Conservation (phyloP, 257 asterid genomes). For the Primulina huaijiensis region DNA sequence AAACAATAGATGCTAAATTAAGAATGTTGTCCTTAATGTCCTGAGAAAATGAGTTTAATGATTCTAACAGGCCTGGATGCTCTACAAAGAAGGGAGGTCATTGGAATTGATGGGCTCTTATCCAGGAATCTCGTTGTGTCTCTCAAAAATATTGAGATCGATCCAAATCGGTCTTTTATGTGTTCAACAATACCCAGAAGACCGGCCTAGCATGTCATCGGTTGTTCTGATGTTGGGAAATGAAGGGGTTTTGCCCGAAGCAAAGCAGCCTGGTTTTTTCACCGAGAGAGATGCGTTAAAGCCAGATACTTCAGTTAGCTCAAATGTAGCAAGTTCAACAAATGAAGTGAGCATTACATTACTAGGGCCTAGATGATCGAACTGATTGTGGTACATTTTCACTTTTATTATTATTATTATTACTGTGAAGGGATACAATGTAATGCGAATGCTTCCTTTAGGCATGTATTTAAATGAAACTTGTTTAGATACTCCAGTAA, state of each 20-base stretch:
- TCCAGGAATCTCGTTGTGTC: not conserved
- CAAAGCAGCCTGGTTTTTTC: slow-evolving; percentile 33
- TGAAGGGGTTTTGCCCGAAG: slow-evolving; percentile 26
- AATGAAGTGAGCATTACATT: slow-evolving; percentile 16
- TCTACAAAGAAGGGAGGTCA: slow-evolving; percentile 33
- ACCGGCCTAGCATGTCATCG: slow-evolving; percentile 36
- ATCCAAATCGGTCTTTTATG: slow-evolving; percentile 36
- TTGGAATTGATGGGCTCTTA: slow-evolving; percentile 27
- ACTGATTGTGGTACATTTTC: not conserved
- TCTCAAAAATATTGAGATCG: slow-evolving; percentile 24
- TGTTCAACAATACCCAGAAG: slow-evolving; percentile 27
- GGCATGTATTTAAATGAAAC: no score
- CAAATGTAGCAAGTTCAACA: slow-evolving; percentile 16
- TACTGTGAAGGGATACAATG: no score
- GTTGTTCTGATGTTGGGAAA: slow-evolving; percentile 33
- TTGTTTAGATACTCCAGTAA: no score
- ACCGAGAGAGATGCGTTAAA: slow-evolving; percentile 16
- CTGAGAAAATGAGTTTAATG: not conserved
- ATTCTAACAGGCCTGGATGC: slow-evolving; percentile 38
- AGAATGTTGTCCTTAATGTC: not conserved
- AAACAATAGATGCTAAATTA: not conserved
- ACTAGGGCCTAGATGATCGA: not conserved
- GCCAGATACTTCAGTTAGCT: not conserved
- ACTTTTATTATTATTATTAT: no score
- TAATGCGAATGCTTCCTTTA: no score